phyloP scores from a whole-genome alignment of 768 basidiomycete species.

The Calocybe gangraenosa region DNA sequence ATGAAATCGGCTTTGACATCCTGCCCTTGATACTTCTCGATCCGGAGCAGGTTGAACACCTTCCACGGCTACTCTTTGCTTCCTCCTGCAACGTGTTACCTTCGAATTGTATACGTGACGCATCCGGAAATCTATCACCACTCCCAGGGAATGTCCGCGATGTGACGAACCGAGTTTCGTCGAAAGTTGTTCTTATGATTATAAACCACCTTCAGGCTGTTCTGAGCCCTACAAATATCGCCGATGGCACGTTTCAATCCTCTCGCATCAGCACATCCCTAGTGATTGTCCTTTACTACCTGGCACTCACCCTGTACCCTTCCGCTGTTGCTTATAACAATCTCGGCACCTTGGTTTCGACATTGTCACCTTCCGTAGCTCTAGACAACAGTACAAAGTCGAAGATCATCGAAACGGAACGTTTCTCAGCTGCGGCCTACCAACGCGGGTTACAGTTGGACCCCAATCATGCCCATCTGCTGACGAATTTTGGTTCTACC shows the following conservation, averaged over 20 bases:
- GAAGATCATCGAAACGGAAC: too few species aligned
- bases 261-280: not conserved
- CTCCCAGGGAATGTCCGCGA: not conserved
- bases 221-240: not conserved
- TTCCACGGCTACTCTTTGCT: not conserved
- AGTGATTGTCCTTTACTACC: not conserved
- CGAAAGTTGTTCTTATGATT: not conserved
- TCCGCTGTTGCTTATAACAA: constrained; percentile 1
- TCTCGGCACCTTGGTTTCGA: not conserved
- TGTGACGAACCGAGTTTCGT: not conserved
- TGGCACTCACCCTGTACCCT: not conserved
- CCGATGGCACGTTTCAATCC: not conserved
- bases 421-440: not conserved
- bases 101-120: not conserved
- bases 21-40: not conserved
- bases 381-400: too few species aligned
- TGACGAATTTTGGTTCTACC: not conserved
- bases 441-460: not conserved
- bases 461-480: not conserved
- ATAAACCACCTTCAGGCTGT: not conserved
- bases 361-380: not conserved
- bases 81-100: not conserved
- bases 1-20: not conserved
- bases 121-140: not conserved
- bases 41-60: not conserved